Percentiles rank a stretch among this genome's conserved stretches.
phyloP scores from a whole-genome alignment of 2,329 filamentous ascomycete species.

The Cercospora janseana region DNA sequence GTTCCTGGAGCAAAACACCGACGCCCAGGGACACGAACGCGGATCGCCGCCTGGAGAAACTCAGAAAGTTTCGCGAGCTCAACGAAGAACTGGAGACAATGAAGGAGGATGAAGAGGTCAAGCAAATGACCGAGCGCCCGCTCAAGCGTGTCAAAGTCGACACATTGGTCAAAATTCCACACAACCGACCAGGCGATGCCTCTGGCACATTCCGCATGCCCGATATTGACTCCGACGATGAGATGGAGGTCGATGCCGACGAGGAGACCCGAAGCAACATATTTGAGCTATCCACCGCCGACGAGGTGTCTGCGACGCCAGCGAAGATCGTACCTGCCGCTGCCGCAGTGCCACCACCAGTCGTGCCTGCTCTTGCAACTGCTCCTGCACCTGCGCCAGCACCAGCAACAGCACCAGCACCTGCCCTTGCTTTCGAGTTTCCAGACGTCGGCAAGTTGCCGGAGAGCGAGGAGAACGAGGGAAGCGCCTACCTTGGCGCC shows the following conservation, averaged over 20 bases:
- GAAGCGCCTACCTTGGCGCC: conserved; percentile 7
- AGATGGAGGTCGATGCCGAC: conserved; percentile 37
- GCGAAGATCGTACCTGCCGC: background rate
- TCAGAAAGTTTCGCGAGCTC: conserved; percentile 26
- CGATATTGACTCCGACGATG: conserved; percentile 35
- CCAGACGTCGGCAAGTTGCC: conserved; percentile 12
- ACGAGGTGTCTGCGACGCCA: conserved; percentile 5
- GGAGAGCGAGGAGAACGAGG: background rate
- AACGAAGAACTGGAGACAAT: conserved; percentile 27
- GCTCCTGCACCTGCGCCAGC: background rate
- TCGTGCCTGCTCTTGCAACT: background rate
- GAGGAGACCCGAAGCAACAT: conserved; percentile 27
- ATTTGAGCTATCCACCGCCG: conserved; percentile 23
- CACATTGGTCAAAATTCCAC: conserved; percentile 32
- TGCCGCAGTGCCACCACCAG: background rate
- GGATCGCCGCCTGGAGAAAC: conserved; percentile 31
- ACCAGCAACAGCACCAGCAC: background rate
- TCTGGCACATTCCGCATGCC: conserved; percentile 34
- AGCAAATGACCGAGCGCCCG: conserved; percentile 29
- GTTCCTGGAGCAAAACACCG: conserved; percentile 18
- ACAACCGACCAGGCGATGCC: conserved; percentile 34
- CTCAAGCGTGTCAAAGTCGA: conserved; percentile 37
- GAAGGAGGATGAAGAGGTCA: conserved; percentile 30
- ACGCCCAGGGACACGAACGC: conserved; percentile 30
- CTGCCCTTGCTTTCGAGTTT: conserved; percentile 4